Percentiles rank a stretch among this genome's conserved stretches.
These are phyloP conservation scores for Hortaea werneckii DNA, from an alignment of 2,329 filamentous ascomycete species.

Conservation along the genomic window DNA sequence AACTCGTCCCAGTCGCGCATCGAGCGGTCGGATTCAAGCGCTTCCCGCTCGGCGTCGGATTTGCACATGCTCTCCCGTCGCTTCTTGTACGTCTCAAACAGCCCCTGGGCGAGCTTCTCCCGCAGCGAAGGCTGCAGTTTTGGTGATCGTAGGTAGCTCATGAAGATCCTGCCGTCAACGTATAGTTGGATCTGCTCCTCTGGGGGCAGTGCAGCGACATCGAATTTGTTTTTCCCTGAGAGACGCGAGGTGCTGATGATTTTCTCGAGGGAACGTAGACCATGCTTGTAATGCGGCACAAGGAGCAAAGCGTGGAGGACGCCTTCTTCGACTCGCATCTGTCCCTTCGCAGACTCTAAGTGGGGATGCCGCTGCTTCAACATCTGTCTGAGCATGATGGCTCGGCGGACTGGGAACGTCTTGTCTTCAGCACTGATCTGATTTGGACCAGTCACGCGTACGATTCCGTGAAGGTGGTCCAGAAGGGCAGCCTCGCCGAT, in stretches of 20 bases:
- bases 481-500: constrained; percentile 20
- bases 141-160: constrained; percentile 23
- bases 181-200: constrained; percentile 27
- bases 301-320: constrained; percentile 25
- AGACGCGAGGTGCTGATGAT: constrained; percentile 26
- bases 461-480: constrained; percentile 24
- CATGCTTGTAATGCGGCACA: constrained; percentile 25
- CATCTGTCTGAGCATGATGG: constrained; percentile 24
- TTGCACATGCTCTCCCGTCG: constrained; percentile 20
- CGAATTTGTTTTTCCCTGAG: constrained; percentile 23
- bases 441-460: constrained; percentile 23
- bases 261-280: constrained; percentile 24
- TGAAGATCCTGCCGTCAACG: constrained; percentile 26
- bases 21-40: constrained; percentile 20
- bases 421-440: constrained; percentile 18
- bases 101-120: constrained; percentile 22
- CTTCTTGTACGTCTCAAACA: constrained; percentile 26
- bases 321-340: constrained; percentile 25
- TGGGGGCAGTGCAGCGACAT: constrained; percentile 24
- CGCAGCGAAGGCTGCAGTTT: constrained; percentile 23
- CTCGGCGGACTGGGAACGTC: constrained; percentile 22
- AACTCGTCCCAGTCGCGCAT: constrained; percentile 28
- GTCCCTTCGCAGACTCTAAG: constrained; percentile 16
- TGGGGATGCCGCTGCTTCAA: constrained; percentile 23
- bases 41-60: constrained; percentile 16